Conservation (phyloP, 78 protist species). For the Thecamonas trahens region DNA sequence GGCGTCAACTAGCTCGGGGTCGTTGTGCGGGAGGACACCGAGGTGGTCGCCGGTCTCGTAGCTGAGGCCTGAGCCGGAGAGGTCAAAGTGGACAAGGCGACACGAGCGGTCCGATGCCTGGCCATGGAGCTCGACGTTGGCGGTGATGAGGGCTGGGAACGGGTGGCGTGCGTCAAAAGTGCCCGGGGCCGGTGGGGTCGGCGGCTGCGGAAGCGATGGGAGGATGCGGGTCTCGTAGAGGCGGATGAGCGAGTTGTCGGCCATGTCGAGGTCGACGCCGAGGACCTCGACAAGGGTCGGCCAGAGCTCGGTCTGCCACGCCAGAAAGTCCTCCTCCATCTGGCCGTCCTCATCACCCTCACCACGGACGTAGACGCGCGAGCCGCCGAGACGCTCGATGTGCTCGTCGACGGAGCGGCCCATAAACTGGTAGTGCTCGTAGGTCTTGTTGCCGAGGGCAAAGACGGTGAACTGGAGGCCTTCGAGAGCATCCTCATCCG, state of each 20-base stretch:
- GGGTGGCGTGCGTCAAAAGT: too few relatives aligned
- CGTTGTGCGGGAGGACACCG: constrained; percentile 65
- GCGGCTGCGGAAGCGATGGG: background rate
- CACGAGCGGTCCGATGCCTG: constrained; percentile 1
- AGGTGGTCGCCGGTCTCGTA: constrained; percentile 76
- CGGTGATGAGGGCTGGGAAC: too few relatives aligned
- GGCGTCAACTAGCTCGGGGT: constrained; percentile 32
- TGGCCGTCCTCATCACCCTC: constrained; percentile 85
- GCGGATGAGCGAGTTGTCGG: background rate
- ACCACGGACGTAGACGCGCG: constrained; percentile 30
- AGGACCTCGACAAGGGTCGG: constrained; percentile 27
- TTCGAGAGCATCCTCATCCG: constrained; percentile 8
- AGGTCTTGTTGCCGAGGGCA: constrained; percentile 87
- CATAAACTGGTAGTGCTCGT: constrained; percentile 74
- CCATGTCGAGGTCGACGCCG: constrained; percentile 26
- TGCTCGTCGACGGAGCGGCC: constrained; percentile 52
- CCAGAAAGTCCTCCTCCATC: constrained; percentile 74
- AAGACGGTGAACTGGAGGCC: constrained; percentile 41
- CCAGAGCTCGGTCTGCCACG: constrained; percentile 68
- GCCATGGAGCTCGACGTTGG: constrained; percentile 4
- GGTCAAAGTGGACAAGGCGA: background rate
- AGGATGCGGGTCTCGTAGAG: background rate
- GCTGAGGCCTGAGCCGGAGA: background rate
- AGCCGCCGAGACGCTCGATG: constrained; percentile 66
- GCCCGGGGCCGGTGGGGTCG: background rate